Base-by-base conservation (phyloP, 768 basidiomycete genomes). In the Boletus subparvulus region DNA sequence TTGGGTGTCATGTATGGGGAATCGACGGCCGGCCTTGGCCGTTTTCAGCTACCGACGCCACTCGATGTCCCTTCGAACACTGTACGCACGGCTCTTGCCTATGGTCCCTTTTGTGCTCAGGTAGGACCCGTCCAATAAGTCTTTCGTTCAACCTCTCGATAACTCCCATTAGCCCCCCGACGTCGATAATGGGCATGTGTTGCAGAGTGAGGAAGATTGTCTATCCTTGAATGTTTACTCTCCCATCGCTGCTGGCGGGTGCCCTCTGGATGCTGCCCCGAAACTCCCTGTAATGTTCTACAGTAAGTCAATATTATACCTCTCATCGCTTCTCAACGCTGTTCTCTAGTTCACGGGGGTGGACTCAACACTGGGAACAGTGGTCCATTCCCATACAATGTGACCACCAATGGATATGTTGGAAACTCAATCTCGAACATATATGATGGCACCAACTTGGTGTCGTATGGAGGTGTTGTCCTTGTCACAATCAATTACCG, bases 401-500 rank as follows among this genome's bases (percentile, higher is more conserved):
- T 52, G 64, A 68, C 64, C 1, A 65, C 52, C 6, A 12, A 35
- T 47, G 66, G 61, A 24, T 68, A 60, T 33, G 58, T 60, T 36
- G 58, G 66, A 40, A 54, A 42, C 35, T 65, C 66, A 4, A 52
- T 45, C 24, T 35, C 65, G 7, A 65, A 66, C 30, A 28, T 66
- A 4, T 65, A 58, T n/a, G 63, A 66, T 45, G 63, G 66, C 10
- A 62, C 65, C 42, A 65, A 67, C 51, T 46, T 65, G 36, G 62
- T 67, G 14, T 67, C 65, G 7, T 67, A 65, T 49, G 60, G 63
- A 30, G 65, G 66, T 4, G 63, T 64, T 11, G 60, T 67, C 14
- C 56, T 66, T 8, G 66, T 67, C 59, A 65, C 66, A 9, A 60
- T 62, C 26, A 65, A 68, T 36, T 67, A 62, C 37, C 56, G 63